Percentiles rank a stretch among this genome's conserved stretches.
phyloP scores from a whole-genome alignment of 2,329 filamentous ascomycete genomes.

The Nannizzia gypsea region DNA sequence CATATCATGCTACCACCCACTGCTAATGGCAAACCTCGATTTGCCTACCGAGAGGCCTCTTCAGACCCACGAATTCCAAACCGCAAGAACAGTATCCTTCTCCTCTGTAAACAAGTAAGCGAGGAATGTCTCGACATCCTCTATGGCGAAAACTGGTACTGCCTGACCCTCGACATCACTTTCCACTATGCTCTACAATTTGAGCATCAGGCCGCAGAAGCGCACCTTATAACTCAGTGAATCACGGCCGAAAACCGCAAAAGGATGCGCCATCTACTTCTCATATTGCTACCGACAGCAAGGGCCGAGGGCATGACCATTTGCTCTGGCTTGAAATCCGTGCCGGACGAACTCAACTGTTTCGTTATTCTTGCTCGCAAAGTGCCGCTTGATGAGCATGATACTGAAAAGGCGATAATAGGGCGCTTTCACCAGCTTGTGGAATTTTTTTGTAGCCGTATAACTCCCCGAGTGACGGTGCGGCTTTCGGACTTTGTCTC shows the following conservation, averaged over 20 bases:
- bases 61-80: neutral
- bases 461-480: too few relatives aligned
- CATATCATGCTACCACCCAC: neutral
- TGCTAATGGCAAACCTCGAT: neutral
- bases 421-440: too few relatives aligned
- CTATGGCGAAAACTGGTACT: neutral
- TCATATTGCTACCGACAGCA: too few relatives aligned
- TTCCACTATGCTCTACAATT: neutral
- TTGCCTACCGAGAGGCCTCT: neutral
- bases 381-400: too few relatives aligned
- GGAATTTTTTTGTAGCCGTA: too few relatives aligned
- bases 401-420: too few relatives aligned
- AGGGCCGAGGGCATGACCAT: too few relatives aligned
- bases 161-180: neutral
- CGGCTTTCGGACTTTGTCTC: too few relatives aligned
- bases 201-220: neutral
- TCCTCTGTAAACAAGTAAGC: neutral
- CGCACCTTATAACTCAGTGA: too few relatives aligned
- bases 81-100: neutral
- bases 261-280: neutral
- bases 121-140: neutral
- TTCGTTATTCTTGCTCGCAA: too few relatives aligned
- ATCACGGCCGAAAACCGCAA: neutral
- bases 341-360: too few relatives aligned
- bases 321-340: too few relatives aligned